These are phyloP conservation scores for Wickerhamiella kurtzmanii DNA, from an alignment of 805 yeast genomes.

Conservation along the genomic window DNA sequence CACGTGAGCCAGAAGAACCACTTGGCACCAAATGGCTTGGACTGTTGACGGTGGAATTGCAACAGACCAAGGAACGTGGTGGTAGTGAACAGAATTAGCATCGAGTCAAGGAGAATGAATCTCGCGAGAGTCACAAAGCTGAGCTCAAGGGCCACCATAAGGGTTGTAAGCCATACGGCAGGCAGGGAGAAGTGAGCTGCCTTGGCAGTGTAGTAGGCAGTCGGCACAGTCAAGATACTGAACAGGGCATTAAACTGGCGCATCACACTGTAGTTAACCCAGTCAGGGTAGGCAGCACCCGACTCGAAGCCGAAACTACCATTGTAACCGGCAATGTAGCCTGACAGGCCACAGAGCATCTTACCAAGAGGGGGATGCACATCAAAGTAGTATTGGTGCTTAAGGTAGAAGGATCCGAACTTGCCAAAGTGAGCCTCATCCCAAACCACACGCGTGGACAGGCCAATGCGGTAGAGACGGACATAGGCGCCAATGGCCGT, in stretches of 20 bases:
- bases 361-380: constrained; percentile 98
- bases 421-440: constrained; percentile 39
- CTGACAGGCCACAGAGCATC: constrained; percentile 77
- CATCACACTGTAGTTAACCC: constrained; percentile 70
- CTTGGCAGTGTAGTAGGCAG: constrained; percentile 73
- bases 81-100: constrained; percentile 73
- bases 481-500: constrained; percentile 58
- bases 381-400: constrained; percentile 87
- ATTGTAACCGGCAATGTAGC: constrained; percentile 76
- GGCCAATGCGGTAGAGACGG: constrained; percentile 62
- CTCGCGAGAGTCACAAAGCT: constrained; percentile 83
- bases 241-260: constrained; percentile 76
- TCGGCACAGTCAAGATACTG: constrained; percentile 64
- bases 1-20: constrained; percentile 85
- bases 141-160: constrained; percentile 61
- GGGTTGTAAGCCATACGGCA: constrained; percentile 40
- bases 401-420: constrained; percentile 45
- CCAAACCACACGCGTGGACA: constrained; percentile 58
- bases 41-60: constrained; percentile 59
- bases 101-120: constrained; percentile 82
- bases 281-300: constrained; percentile 65
- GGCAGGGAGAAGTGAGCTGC: constrained; percentile 68
- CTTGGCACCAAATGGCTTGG: constrained; percentile 43
- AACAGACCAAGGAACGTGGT: constrained; percentile 65
- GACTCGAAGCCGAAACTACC: constrained; percentile 87